Evolutionary conservation across 1,139 yeast species (phyloP).

Genomic region (Sugiyamaella novakii): DNA sequence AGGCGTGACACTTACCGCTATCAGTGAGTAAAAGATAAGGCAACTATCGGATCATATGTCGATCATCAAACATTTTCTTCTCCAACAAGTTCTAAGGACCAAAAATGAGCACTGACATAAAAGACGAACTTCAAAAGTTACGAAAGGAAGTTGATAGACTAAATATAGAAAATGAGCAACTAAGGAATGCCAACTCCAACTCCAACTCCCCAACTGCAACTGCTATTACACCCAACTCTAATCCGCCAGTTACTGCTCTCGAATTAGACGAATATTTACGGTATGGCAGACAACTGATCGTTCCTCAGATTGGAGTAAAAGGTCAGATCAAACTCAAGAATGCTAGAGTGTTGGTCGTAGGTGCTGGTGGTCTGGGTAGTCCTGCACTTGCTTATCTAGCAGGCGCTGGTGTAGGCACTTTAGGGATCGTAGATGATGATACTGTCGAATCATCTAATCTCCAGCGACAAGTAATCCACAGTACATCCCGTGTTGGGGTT

Average conservation of each 20-base stretch:
- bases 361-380: slow-evolving; percentile 97
- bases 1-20: not conserved
- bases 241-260: too few species aligned
- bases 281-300: slow-evolving; percentile 95
- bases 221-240: not conserved
- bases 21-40: not conserved
- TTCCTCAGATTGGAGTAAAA: slow-evolving; percentile 66
- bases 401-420: slow-evolving; percentile 72
- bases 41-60: too few species aligned
- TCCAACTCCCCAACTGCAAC: not conserved
- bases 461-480: slow-evolving; percentile 87
- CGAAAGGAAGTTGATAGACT: slow-evolving; percentile 21
- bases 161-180: slow-evolving; percentile 19
- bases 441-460: slow-evolving; percentile 79
- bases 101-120: not conserved
- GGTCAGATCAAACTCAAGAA: slow-evolving; percentile 62
- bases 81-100: too few species aligned
- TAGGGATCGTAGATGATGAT: slow-evolving; percentile 90
- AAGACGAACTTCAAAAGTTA: slow-evolving; percentile 6
- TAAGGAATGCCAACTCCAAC: slow-evolving; percentile 4
- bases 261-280: slow-evolving; percentile 74
- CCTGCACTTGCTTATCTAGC: slow-evolving; percentile 84
- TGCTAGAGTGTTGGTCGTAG: slow-evolving; percentile 71
- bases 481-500: slow-evolving; percentile 64
- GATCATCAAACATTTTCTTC: not conserved